These are phyloP conservation scores for Chloromonas sp. DNA, from an alignment of 163 green algal species.

Conservation along the genomic window DNA sequence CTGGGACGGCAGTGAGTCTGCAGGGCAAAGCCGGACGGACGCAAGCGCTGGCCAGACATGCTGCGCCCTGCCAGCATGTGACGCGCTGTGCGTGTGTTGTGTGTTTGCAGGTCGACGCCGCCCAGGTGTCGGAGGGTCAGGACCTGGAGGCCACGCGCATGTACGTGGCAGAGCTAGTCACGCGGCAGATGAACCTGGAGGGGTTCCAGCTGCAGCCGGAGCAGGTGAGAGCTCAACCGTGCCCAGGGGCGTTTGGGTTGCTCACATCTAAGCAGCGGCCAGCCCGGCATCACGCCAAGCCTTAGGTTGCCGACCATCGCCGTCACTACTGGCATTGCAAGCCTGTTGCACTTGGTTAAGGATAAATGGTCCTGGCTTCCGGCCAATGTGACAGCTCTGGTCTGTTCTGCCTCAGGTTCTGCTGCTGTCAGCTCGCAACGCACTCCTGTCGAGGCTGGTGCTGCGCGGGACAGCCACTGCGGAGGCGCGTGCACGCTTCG, in stretches of 20 bases:
- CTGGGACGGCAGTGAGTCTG: too few species aligned
- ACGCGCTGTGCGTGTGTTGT: too few species aligned
- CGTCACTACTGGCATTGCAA: too few species aligned
- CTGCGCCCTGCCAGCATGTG: too few species aligned
- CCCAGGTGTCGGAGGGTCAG: constrained; percentile 46
- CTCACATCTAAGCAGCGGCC: too few species aligned
- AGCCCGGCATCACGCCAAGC: too few species aligned
- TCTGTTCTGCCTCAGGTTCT: constrained; percentile 45
- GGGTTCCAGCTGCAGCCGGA: constrained; percentile 61
- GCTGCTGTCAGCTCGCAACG: constrained; percentile 63
- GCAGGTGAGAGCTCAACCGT: constrained; percentile 31
- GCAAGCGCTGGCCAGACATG: too few species aligned
- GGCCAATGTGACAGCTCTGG: too few species aligned
- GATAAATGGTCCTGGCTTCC: too few species aligned
- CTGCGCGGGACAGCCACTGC: constrained; percentile 31
- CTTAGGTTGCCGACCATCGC: too few species aligned
- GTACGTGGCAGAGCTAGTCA: constrained; percentile 71
- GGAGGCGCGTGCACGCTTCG: constrained; percentile 44
- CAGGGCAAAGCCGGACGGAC: too few species aligned
- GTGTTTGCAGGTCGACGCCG: constrained; percentile 37
- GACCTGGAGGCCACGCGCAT: constrained; percentile 49
- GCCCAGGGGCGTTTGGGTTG: not conserved
- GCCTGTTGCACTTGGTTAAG: too few species aligned
- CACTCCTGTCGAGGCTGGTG: constrained; percentile 61
- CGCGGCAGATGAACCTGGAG: constrained; percentile 49